Evolutionary conservation across 2,329 filamentous ascomycete genomes (phyloP), one percentile per base, ranked within the genome.

Genomic region (Clarireedia hainanense): DNA sequence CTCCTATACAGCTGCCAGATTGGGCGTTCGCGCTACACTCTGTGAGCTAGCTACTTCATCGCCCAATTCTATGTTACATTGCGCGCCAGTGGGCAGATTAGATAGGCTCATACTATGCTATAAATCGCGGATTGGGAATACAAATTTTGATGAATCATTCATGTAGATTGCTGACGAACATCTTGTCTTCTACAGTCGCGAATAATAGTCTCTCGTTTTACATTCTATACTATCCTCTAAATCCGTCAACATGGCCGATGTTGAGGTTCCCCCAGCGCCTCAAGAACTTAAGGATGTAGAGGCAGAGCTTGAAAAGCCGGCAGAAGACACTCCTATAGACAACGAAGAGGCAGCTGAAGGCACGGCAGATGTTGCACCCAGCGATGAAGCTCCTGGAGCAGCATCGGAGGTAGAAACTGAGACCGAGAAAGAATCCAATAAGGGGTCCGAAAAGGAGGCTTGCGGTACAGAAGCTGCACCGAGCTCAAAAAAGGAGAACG

Each of bases 401-500:
- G 59, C 58, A 51, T 65, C 66, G 42, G 66, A 67, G 55, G 55
- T 60, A 34, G 65, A 66, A 47, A 60, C 61, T 5, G 65, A 66
- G 53, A 63, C 64, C 3, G 67, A 67, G 52, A 64, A 57, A 24
- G 66, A 67, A 57, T 64, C 60, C n/a, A 64, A 67, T 54, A 55
- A 55, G 37, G 49, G 52, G 10, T 63, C 58, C 24, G 65, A 65
- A 36, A 64, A 65, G 52, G 64, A 64, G n/a, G 50, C 50, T 23
- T 39, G 61, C 15, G 26, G 56, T 37, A 62, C 66, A 56, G 63
- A 62, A 34, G 51, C 61, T 42, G 50, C 57, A 30, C 66, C 65
- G 62, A 63, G 61, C 24, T 57, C 55, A 14, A 69, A 68, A 61
- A 69, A 69, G 57, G 67, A 70, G 57, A 64, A 61, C 61, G 61